These are phyloP conservation scores for Dunaliella sp. DNA, from an alignment of 139 green algal genomes.

Conservation along the genomic window DNA sequence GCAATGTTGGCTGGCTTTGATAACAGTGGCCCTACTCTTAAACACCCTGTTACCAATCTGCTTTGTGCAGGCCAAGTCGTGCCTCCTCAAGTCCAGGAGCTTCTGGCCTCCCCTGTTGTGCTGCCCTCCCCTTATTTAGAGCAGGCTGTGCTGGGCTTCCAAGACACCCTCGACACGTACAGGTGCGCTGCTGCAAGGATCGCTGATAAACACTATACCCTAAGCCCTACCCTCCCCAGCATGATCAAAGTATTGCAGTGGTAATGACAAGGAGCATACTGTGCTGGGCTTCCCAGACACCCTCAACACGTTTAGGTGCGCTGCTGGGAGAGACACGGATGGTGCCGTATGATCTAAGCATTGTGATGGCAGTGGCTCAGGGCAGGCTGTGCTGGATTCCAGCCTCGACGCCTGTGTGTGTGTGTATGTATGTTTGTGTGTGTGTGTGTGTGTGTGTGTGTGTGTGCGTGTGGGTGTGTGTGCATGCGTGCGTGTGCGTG, in stretches of 20 bases:
- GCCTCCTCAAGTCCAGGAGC: conserved; percentile 31
- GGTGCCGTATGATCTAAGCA: too few species aligned
- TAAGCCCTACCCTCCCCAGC: too few species aligned
- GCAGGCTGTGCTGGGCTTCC: conserved; percentile 19
- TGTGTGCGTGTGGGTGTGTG: neutral
- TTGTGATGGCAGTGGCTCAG: too few species aligned
- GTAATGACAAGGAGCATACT: too few species aligned
- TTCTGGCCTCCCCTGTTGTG: conserved; percentile 32
- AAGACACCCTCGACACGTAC: conserved; percentile 17
- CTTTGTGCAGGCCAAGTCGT: conserved; percentile 22
- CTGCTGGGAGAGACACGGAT: neutral
- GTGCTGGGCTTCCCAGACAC: conserved; percentile 14
- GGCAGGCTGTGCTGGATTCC: conserved; percentile 18
- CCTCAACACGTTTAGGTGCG: conserved; percentile 14
- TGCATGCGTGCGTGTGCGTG: neutral
- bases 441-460: too few species aligned
- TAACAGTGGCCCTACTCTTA: too few species aligned
- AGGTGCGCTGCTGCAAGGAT: neutral
- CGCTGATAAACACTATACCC: neutral
- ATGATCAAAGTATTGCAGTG: too few species aligned
- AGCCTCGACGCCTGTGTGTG: too few species aligned
- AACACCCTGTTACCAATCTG: neutral
- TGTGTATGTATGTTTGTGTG: too few species aligned
- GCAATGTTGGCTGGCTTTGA: too few species aligned
- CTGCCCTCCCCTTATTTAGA: conserved; percentile 45